A percentile compares a stretch with the other conserved stretches of the same genome.
Conservation (phyloP, 2,329 filamentous ascomycete species). For the Sclerotinia nivalis region DNA sequence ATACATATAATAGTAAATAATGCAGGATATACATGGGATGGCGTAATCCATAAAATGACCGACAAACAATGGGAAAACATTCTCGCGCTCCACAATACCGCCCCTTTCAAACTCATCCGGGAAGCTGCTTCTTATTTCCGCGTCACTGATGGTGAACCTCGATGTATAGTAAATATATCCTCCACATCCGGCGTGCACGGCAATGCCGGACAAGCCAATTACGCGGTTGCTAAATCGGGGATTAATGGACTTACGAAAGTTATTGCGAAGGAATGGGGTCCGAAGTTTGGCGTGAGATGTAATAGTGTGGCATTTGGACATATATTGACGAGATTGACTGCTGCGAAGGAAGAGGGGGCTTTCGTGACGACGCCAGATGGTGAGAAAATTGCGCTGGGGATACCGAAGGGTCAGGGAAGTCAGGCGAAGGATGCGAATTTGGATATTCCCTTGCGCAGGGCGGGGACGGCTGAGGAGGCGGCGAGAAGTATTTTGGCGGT, state of each 20-base stretch:
- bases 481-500: conserved; percentile 76
- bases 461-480: conserved; percentile 78
- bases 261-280: conserved; percentile 91
- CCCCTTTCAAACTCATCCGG: conserved; percentile 80
- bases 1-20: conserved; percentile 93
- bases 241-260: conserved; percentile 83
- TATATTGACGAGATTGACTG: conserved; percentile 78
- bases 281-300: conserved; percentile 74
- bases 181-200: conserved; percentile 81
- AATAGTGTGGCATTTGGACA: conserved; percentile 86
- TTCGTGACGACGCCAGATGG: conserved; percentile 77
- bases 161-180: conserved; percentile 81
- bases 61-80: conserved; percentile 94
- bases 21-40: conserved; percentile 91
- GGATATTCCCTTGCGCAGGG: conserved; percentile 77
- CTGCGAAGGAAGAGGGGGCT: conserved; percentile 79
- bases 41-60: conserved; percentile 87
- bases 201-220: conserved; percentile 90
- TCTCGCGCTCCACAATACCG: conserved; percentile 77
- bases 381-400: conserved; percentile 72
- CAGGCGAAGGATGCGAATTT: conserved; percentile 50
- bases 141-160: conserved; percentile 76
- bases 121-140: conserved; percentile 84
- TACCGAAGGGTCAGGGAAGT: conserved; percentile 60
- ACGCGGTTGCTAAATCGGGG: conserved; percentile 81